Conservation (phyloP, 306 rosid genomes). For the Geum urbanum region DNA sequence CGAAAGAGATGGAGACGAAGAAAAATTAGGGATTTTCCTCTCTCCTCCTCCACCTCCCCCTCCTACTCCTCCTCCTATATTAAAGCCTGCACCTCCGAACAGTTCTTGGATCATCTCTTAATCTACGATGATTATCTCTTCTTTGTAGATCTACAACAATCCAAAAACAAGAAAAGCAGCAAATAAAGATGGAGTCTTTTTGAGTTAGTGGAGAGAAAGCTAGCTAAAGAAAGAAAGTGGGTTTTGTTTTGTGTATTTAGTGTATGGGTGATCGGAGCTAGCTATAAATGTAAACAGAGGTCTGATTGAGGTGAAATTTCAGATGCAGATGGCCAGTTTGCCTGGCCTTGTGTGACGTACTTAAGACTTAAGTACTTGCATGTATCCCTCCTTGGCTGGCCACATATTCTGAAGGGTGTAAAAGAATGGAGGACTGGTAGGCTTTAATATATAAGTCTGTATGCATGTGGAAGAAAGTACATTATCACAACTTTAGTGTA, state of each 20-base stretch:
- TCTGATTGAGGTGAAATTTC: constrained; percentile 12
- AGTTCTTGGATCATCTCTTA: constrained; percentile 86
- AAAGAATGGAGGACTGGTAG: constrained; percentile 37
- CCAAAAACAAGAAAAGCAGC: constrained; percentile 56
- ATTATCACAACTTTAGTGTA: neutral
- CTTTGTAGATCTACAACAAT: constrained; percentile 67
- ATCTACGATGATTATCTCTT: constrained; percentile 18
- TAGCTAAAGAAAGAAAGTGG: constrained; percentile 42
- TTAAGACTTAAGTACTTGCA: constrained; percentile 33
- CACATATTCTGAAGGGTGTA: constrained; percentile 29
- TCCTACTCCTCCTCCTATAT: constrained; percentile 5
- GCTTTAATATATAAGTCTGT: constrained; percentile 27
- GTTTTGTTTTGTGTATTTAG: constrained; percentile 35
- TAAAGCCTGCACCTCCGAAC: constrained; percentile 56
- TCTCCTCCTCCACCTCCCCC: constrained; percentile 46
- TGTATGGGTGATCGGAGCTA: constrained; percentile 12
- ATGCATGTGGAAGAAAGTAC: constrained; percentile 15
- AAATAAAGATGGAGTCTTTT: constrained; percentile 41
- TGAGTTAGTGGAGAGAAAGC: constrained; percentile 66
- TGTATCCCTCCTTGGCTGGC: constrained; percentile 25
- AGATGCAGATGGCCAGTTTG: constrained; percentile 29
- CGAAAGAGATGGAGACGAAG: constrained; percentile 37
- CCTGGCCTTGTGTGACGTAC: constrained; percentile 40
- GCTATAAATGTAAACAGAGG: constrained; percentile 19
- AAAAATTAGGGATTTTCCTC: constrained; percentile 49